A percentile compares a stretch with the other conserved stretches of the same genome.
These are phyloP conservation scores for Acanthochlamys bracteata DNA, from an alignment of 106 monocot species.

Conservation along the genomic window DNA sequence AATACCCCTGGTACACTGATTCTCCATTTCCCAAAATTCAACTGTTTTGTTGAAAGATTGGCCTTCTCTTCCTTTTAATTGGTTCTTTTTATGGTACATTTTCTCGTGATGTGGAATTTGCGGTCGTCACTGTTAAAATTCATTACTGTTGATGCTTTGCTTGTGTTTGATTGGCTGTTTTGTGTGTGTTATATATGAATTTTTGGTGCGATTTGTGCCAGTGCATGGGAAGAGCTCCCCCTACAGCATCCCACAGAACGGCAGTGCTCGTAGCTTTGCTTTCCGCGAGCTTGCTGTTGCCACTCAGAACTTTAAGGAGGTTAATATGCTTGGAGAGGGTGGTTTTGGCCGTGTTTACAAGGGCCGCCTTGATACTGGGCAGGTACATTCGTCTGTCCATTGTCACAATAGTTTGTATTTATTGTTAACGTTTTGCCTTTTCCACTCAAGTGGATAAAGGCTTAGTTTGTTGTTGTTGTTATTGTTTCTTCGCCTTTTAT, in stretches of 20 bases:
- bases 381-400: slow-evolving; percentile 17
- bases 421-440: too few species aligned
- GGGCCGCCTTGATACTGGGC: slow-evolving; percentile 45
- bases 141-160: too few species aligned
- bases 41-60: neutral
- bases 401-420: too few species aligned
- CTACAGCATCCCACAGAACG: neutral
- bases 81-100: too few species aligned
- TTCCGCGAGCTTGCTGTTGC: slow-evolving; percentile 68
- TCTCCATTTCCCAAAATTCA: neutral
- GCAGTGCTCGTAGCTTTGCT: slow-evolving; percentile 46
- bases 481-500: neutral
- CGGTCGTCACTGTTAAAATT: too few species aligned
- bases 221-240: neutral
- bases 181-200: neutral
- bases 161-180: neutral
- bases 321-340: slow-evolving; percentile 79
- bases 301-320: slow-evolving; percentile 61
- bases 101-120: too few species aligned
- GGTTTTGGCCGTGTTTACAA: slow-evolving; percentile 90
- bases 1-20: neutral
- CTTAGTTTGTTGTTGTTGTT: neutral
- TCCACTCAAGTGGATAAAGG: too few species aligned
- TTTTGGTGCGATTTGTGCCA: neutral
- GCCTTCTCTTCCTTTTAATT: too few species aligned